phyloP scores from a whole-genome alignment of 106 monocot species.

The Acorus gramineus region DNA sequence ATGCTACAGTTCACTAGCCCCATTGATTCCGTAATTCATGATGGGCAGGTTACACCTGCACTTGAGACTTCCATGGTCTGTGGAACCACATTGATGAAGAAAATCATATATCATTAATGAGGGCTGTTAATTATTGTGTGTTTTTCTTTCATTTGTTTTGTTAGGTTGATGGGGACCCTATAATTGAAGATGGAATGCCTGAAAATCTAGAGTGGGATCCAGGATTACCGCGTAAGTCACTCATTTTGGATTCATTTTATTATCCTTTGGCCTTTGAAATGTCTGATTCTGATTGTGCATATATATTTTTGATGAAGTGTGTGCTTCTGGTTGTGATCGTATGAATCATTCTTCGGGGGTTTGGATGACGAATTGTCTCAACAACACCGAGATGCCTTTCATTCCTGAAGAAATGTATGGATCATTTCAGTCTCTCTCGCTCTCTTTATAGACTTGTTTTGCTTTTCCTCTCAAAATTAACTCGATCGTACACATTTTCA shows the following conservation, averaged over 20 bases:
- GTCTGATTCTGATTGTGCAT: constrained; percentile 4
- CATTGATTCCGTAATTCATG: constrained; percentile 19
- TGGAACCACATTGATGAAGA: background rate
- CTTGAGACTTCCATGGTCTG: constrained; percentile 36
- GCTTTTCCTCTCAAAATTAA: background rate
- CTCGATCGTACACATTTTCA: background rate
- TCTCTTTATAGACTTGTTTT: background rate
- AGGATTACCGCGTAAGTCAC: background rate
- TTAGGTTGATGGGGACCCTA: constrained; percentile 31
- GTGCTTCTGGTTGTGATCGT: constrained; percentile 25
- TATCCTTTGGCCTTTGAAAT: background rate
- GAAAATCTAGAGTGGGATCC: constrained; percentile 34
- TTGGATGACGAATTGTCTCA: constrained; percentile 46
- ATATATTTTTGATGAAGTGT: constrained; percentile 18
- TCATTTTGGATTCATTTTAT: constrained; percentile 26
- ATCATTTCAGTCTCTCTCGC: background rate
- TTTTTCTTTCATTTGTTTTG: background rate
- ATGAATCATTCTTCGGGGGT: constrained; percentile 43
- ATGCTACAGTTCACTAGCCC: constrained; percentile 66
- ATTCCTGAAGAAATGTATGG: constrained; percentile 43
- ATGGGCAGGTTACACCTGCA: constrained; percentile 19
- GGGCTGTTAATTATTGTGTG: background rate
- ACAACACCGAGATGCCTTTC: constrained; percentile 17
- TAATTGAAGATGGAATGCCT: constrained; percentile 25
- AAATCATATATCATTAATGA: background rate